Conservation (phyloP, 2,329 filamentous ascomycete genomes). For the Lasiodiplodia theobromae region DNA sequence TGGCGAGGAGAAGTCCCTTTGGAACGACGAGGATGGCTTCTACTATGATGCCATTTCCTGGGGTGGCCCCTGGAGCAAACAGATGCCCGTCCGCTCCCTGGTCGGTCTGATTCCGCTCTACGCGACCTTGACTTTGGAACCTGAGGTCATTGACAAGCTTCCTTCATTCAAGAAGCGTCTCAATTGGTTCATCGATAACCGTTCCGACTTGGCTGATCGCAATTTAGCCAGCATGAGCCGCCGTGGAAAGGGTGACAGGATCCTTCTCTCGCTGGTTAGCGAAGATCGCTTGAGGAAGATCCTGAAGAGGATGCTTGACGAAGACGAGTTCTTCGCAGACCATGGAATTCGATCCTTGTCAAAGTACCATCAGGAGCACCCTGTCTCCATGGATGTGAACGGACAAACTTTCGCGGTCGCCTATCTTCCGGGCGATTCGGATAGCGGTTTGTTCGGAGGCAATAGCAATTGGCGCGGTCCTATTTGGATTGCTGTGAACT, state of each 20-base stretch:
- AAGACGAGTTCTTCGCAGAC: constrained; percentile 89
- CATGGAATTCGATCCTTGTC: constrained; percentile 92
- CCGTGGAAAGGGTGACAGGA: constrained; percentile 86
- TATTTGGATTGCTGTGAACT: constrained; percentile 96
- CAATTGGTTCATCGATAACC: constrained; percentile 92
- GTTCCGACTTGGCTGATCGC: constrained; percentile 83
- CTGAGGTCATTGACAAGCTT: constrained; percentile 89
- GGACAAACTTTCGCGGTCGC: constrained; percentile 86
- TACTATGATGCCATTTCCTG: constrained; percentile 99
- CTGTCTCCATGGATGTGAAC: constrained; percentile 95
- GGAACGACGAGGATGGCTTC: constrained; percentile 97
- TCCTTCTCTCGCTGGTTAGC: constrained; percentile 88
- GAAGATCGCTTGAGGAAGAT: constrained; percentile 92
- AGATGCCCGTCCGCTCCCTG: constrained; percentile 88
- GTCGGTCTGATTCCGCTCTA: constrained; percentile 95
- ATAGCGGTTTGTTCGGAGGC: constrained; percentile 92
- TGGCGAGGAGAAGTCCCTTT: constrained; percentile 80
- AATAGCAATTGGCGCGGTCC: constrained; percentile 98
- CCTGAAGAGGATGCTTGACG: constrained; percentile 88
- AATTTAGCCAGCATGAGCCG: constrained; percentile 94
- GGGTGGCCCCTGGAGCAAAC: constrained; percentile 91
- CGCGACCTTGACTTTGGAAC: constrained; percentile 89
- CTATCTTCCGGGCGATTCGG: constrained; percentile 94
- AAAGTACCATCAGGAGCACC: constrained; percentile 87
- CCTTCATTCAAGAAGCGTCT: constrained; percentile 92